phyloP scores from a whole-genome alignment of 1,284 basidiomycete species.

The Boletellus deceptivus region DNA sequence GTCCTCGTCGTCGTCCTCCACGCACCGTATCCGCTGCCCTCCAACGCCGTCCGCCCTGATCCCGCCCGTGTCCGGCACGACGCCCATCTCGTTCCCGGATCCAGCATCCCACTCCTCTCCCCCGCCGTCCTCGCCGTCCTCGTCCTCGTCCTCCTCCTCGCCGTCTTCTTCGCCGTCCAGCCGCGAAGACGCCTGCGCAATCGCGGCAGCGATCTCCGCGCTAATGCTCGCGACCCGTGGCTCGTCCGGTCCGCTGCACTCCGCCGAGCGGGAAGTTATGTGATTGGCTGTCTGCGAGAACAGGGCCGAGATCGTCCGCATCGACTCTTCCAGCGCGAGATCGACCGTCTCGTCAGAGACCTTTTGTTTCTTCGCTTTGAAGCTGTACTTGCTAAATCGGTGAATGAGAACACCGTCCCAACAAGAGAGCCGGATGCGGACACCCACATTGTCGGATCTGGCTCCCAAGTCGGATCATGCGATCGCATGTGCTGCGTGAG shows the following conservation, averaged over 20 bases:
- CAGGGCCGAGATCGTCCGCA: conserved; percentile 66
- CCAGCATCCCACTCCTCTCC: conserved; percentile 43
- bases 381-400: conserved; percentile 62
- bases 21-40: conserved; percentile 14
- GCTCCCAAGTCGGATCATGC: conserved; percentile 77
- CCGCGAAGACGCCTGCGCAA: conserved; percentile 54
- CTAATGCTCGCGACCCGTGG: conserved; percentile 65
- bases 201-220: conserved; percentile 70
- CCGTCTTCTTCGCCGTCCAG: conserved; percentile 32
- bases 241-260: conserved; percentile 35
- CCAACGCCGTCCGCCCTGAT: conserved; percentile 45
- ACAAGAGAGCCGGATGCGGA: conserved; percentile 4
- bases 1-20: conserved; percentile 48
- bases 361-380: conserved; percentile 67
- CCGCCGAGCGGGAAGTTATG: conserved; percentile 24
- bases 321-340: conserved; percentile 61
- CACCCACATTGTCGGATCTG: conserved; percentile 74
- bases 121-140: conserved; percentile 39
- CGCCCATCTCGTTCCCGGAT: conserved; percentile 48
- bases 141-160: conserved; percentile 46
- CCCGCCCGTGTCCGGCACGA: conserved; percentile 58
- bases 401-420: conserved; percentile 12
- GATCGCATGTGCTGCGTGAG: conserved; percentile 80
- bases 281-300: conserved; percentile 46
- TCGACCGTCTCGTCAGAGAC: conserved; percentile 49